Base-by-base conservation (phyloP, 1,284 basidiomycete species). In the Trichosporon sp. region DNA sequence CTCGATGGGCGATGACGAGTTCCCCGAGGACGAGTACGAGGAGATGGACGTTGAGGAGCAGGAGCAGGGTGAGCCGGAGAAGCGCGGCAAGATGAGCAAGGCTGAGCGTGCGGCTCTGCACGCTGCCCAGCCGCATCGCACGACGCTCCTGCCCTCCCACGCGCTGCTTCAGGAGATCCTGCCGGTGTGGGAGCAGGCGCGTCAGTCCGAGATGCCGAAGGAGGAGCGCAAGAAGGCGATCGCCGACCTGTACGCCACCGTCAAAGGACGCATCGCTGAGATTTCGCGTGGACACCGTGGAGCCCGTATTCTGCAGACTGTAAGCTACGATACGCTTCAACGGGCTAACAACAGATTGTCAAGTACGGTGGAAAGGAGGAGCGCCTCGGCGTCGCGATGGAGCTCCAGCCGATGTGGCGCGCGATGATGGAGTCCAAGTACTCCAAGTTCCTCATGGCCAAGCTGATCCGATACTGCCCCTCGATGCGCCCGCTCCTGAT, bases 221-320 rank as follows among this genome's bases (percentile, higher is more conserved):
- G 83, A 87, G n/a, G 91, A 95, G 78, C 88, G 93, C 37, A 88
- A 90, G 76, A 88, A 89, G 75, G 89, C 92, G 66, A 86, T 95
- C 71, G 84, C 86, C 59, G 88, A 89, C 61, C 86, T 96, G 14
- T 92, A 92, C 89, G 84, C 86, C 38, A 87, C 90, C 63, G 89
- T 93, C 32, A 88, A 91, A 31, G 92, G 92, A 7, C 89, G 90
- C 72, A 89, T 94, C 12, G 90, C 90, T 73, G 93, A 94, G 65
- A 90, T 95, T 66, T 91, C 92, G 6, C 88, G 93, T 79, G 95
- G 94, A 81, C 93, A 96, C 80, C 93, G 95, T 82, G 93, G 92
- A 7, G 93, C 92, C 75, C 87, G 93, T 72, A 92, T 94, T 68
- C 88, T 95, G 31, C 93, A 95, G 83, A 94, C 92, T 0, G 87